These are phyloP conservation scores for Hibiscus syriacus DNA, from an alignment of 345 rosid genomes.

Conservation along the genomic window DNA sequence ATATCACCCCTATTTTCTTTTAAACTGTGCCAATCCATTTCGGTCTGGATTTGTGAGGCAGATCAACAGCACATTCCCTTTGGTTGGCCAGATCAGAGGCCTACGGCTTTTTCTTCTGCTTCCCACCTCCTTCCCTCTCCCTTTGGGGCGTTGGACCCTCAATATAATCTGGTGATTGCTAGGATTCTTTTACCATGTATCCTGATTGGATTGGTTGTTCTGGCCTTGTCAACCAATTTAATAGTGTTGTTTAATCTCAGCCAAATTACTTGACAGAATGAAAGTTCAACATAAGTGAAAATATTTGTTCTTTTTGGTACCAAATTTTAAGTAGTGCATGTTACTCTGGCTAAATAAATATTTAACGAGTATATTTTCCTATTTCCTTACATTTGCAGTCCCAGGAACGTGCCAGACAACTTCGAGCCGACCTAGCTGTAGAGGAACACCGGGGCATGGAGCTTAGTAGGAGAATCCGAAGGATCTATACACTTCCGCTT, in stretches of 20 bases:
- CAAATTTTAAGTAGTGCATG: neutral
- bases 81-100: too few relatives aligned
- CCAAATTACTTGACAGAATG: neutral
- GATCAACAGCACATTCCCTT: too few relatives aligned
- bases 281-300: neutral
- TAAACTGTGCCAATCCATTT: too few relatives aligned
- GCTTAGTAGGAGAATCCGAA: too few relatives aligned
- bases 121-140: neutral
- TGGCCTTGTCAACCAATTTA: neutral
- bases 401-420: too few relatives aligned
- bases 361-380: neutral
- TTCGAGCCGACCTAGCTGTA: too few relatives aligned
- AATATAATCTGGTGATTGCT: neutral
- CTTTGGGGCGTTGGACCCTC: too few relatives aligned
- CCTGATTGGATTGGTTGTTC: neutral
- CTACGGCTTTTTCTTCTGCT: neutral
- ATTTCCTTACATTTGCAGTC: conserved; percentile 15
- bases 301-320: neutral
- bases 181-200: neutral
- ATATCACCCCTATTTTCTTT: too few relatives aligned
- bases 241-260: neutral
- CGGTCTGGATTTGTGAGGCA: too few relatives aligned
- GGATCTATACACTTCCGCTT: too few relatives aligned
- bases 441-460: too few relatives aligned
- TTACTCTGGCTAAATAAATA: neutral